Base-by-base conservation (phyloP, 345 rosid species). In the Pistacia atlantica region DNA sequence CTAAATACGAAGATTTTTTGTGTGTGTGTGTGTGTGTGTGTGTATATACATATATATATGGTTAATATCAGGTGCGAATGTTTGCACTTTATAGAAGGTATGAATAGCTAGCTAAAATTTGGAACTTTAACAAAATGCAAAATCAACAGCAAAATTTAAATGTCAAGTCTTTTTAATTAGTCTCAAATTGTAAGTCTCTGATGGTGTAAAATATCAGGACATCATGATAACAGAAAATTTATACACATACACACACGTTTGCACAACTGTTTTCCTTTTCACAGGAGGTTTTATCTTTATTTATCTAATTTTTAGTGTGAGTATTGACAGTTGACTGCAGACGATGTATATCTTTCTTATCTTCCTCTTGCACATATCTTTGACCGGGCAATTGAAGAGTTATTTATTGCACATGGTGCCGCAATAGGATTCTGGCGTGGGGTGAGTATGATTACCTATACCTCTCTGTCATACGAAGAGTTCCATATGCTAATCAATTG, bases 301-400 rank as follows among this genome's bases (percentile, higher is more conserved):
- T 68, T 33, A 67, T 14, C 10, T 6, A 9, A 72, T 1, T 25
- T n/a, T 80, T 78, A 80, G 60, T 42, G 73, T 65, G 37, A 82
- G 76, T 77, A 65, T 78, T 75, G 64, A 7, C 88, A 96, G 99
- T 79, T 91, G 79, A 85, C 89, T 12, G n/a, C 65, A 48, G 83
- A 86, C 79, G 99, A 94, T 83, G 94, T 96, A 7, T 92, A 87
- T 78, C 84, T 92, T 59, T 96, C 99, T 48, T 96, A 90, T 84
- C 99, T 96, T 85, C 99, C 99, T 74, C 92, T 96, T 78, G 99
- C 98, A 0, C 99, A 96, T 67, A 91, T 96, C 77, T 96, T 96
- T 80, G 99, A 96, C 70, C 92, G 98, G 57, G 93, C 88, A 79
- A 86, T 96, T 65, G 99, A 96, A 75, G 99, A 96, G 80, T 78